Base-by-base conservation (phyloP, 2,329 filamentous ascomycete species). In the Boeremia exigua region DNA sequence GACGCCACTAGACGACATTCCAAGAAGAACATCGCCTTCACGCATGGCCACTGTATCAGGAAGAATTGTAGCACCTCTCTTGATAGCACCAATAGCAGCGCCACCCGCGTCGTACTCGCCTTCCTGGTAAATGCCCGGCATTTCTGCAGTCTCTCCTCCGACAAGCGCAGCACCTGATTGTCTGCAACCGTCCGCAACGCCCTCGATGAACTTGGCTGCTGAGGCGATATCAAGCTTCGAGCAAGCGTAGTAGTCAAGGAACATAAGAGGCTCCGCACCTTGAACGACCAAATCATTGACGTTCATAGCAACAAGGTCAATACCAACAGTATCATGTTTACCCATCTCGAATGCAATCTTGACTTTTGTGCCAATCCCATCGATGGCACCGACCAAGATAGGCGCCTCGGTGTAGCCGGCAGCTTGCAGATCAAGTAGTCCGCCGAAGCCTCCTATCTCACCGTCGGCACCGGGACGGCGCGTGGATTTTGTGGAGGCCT, bases 291-390 rank as follows among this genome's bases (percentile, higher is more conserved):
- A 84, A 71, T 99, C 95, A 76, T 99, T 99, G 73, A 98, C 95
- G 76, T 97, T 98, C 94, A 98, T 98, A 64, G 95, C 95, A 4
- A 99, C 95, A 32, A 99, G 85, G 74, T 99, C 95, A 67, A 99
- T 92, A 58, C 95, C 95, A 10, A 99, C 94, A 3, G 93, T 96
- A 76, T 94, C 88, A 78, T 97, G 95, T 78, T 96, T 92, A 67
- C 87, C 84, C 80, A 96, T 90, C 11, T 87, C 86, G 74, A 97
- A 94, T 0, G 95, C 95, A 69, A 99, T 91, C 83, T 96, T 96
- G 67, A 98, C 88, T 81, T 98, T 98, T 44, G 94, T 98, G 56
- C 94, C 95, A 33, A 98, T 92, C 48, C 95, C 95, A 72, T 99
- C 95, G 62, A 97, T 98, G 57, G 92, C 93, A 51, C 91, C 91